A percentile compares a stretch with the other conserved stretches of the same genome.
Conservation (phyloP, 208 protist species). For the Trypanosoma mega region DNA sequence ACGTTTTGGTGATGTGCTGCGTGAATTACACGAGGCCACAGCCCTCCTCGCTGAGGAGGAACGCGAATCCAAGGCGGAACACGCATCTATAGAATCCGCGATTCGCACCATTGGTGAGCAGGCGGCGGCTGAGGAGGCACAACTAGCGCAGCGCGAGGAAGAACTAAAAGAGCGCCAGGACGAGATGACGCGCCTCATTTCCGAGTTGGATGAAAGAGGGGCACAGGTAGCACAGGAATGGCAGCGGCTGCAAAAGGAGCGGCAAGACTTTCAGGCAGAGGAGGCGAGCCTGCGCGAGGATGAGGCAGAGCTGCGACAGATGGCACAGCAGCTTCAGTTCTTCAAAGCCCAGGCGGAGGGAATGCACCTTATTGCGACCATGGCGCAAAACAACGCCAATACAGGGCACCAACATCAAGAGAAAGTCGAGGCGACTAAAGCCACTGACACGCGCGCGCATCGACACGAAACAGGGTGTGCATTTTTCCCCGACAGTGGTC, state of each 20-base stretch:
- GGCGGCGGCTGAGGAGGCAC: conserved; percentile 36
- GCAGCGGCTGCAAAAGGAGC: conserved; percentile 35
- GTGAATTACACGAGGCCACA: conserved; percentile 38
- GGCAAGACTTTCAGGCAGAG: conserved; percentile 26
- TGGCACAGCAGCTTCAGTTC: conserved; percentile 41
- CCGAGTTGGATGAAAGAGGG: conserved; percentile 33
- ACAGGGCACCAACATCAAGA: too few species aligned
- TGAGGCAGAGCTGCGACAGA: conserved; percentile 43
- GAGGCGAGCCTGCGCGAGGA: conserved; percentile 49
- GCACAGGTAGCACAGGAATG: conserved; percentile 33
- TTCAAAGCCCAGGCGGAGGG: conserved; percentile 34
- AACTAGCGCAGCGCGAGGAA: conserved; percentile 37
- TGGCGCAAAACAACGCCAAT: background rate
- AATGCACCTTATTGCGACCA: conserved; percentile 16
- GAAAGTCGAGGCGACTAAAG: too few species aligned
- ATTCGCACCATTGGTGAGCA: conserved; percentile 31
- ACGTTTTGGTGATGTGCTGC: conserved; percentile 46
- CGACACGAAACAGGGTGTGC: too few species aligned
- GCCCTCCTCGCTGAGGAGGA: conserved; percentile 50
- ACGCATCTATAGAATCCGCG: conserved; percentile 30
- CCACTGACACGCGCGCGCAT: too few species aligned
- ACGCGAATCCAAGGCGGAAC: conserved; percentile 40
- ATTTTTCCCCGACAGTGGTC: too few species aligned
- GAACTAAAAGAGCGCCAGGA: conserved; percentile 46
- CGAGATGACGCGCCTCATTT: conserved; percentile 27